Percentiles rank a stretch among this genome's conserved stretches.
Evolutionary conservation across 805 yeast species (phyloP).

Genomic region (Hanseniaspora clermontiae): DNA sequence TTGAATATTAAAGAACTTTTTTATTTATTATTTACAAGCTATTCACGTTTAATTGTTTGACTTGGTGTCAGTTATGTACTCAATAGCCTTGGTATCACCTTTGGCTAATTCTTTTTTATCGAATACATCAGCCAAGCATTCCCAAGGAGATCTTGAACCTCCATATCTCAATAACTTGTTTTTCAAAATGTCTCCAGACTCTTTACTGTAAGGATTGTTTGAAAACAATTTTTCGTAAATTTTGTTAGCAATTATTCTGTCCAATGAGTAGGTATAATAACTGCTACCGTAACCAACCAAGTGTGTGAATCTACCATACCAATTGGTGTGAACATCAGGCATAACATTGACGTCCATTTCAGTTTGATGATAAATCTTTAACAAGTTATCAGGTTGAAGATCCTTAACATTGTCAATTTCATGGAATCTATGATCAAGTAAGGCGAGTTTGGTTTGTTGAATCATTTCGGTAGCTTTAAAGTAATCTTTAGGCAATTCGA

Average conservation of each 20-base stretch:
- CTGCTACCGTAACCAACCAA: constrained; percentile 86
- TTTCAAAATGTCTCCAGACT: constrained; percentile 65
- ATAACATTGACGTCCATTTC: constrained; percentile 50
- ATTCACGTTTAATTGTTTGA: background rate
- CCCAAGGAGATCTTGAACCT: constrained; percentile 84
- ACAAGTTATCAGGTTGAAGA: constrained; percentile 35
- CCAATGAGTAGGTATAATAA: constrained; percentile 82
- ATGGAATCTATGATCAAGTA: constrained; percentile 74
- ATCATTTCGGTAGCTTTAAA: constrained; percentile 32
- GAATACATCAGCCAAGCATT: constrained; percentile 65
- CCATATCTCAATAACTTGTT: constrained; percentile 78
- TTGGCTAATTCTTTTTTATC: constrained; percentile 45
- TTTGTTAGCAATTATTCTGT: constrained; percentile 80
- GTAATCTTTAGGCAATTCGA: constrained; percentile 1
- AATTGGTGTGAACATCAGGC: constrained; percentile 56
- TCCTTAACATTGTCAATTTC: constrained; percentile 32
- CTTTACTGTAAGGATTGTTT: constrained; percentile 54
- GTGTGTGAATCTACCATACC: constrained; percentile 95
- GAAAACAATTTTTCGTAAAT: constrained; percentile 67
- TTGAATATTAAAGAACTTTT: background rate
- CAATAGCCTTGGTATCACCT: constrained; percentile 68
- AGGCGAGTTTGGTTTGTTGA: constrained; percentile 83
- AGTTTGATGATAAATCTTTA: constrained; percentile 45
- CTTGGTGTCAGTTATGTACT: constrained; percentile 32
- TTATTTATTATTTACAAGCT: background rate